Conservation (phyloP, 2,329 filamentous ascomycete species). For the Neofusicoccum kwambonambiense region DNA sequence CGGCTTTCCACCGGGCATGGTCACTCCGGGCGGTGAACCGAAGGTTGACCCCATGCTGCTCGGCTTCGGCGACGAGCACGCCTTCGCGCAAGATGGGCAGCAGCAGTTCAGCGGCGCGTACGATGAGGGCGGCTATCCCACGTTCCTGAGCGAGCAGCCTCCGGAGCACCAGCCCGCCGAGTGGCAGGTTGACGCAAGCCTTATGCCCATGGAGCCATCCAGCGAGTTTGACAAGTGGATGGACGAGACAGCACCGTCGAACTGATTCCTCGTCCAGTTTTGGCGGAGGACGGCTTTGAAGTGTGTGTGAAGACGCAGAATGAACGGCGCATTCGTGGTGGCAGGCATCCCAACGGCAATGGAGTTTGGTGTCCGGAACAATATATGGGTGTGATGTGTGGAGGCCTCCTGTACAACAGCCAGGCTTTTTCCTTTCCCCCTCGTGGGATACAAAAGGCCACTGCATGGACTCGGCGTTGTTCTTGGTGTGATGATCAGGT, state of each 20-base stretch:
- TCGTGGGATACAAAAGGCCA: background rate
- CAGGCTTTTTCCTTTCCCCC: background rate
- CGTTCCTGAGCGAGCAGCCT: background rate
- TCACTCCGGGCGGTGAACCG: background rate
- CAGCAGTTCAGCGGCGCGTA: background rate
- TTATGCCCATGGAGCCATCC: constrained; percentile 38
- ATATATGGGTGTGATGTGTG: background rate
- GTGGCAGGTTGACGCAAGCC: constrained; percentile 37
- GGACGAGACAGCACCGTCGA: constrained; percentile 24
- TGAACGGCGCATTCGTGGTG: background rate
- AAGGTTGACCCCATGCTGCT: constrained; percentile 45
- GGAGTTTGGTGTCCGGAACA: background rate
- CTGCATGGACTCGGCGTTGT: constrained; percentile 13
- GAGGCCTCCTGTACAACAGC: background rate
- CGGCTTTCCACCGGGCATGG: constrained; percentile 18
- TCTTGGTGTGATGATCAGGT: background rate
- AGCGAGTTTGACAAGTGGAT: constrained; percentile 51
- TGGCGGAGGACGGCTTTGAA: background rate
- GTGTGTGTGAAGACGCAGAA: background rate
- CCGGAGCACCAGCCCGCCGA: constrained; percentile 26
- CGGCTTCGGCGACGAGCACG: constrained; percentile 22
- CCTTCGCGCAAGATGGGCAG: background rate
- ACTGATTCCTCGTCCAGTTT: background rate
- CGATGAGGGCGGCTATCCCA: background rate
- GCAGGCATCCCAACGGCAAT: background rate